These are phyloP conservation scores for Trichoderma sp. DNA, from an alignment of 2,329 filamentous ascomycete genomes.

Conservation along the genomic window DNA sequence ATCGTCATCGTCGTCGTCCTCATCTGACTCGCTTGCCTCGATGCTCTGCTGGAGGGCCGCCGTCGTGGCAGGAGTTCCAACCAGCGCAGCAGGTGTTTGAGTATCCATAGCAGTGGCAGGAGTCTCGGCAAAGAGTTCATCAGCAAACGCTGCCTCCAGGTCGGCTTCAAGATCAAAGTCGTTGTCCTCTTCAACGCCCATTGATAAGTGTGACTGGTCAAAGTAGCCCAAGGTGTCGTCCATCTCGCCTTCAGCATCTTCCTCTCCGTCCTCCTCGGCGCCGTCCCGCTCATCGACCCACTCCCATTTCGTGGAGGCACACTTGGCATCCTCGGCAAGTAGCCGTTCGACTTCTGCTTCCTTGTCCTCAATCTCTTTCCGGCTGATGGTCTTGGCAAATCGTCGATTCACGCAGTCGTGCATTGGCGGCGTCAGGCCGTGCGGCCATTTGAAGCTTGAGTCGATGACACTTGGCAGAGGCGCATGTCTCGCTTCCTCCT, in stretches of 20 bases:
- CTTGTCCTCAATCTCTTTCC: constrained; percentile 82
- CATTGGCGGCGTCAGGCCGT: constrained; percentile 86
- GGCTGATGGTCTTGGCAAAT: constrained; percentile 79
- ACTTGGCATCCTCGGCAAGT: constrained; percentile 67
- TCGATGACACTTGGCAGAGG: constrained; percentile 74
- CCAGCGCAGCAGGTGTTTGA: constrained; percentile 47
- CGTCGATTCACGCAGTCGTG: constrained; percentile 79
- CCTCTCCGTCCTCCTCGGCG: constrained; percentile 49
- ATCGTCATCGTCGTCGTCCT: constrained; percentile 48
- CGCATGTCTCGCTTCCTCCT: constrained; percentile 64
- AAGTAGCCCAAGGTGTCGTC: constrained; percentile 48
- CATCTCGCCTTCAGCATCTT: constrained; percentile 54
- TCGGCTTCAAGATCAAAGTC: constrained; percentile 59
- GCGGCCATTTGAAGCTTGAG: constrained; percentile 71
- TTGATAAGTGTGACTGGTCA: constrained; percentile 33
- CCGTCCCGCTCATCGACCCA: constrained; percentile 57
- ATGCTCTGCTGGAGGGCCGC: constrained; percentile 45
- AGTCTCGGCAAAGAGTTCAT: constrained; percentile 44
- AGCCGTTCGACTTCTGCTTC: constrained; percentile 77
- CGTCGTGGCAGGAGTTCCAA: constrained; percentile 45
- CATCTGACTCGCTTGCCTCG: constrained; percentile 45
- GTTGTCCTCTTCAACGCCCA: constrained; percentile 42
- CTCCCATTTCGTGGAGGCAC: constrained; percentile 63
- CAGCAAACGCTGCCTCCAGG: constrained; percentile 56
- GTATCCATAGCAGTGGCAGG: constrained; percentile 47